Percentiles rank a stretch among this genome's conserved stretches.
phyloP scores from a whole-genome alignment of 2,329 filamentous ascomycete genomes.

The Neurospora sp. region DNA sequence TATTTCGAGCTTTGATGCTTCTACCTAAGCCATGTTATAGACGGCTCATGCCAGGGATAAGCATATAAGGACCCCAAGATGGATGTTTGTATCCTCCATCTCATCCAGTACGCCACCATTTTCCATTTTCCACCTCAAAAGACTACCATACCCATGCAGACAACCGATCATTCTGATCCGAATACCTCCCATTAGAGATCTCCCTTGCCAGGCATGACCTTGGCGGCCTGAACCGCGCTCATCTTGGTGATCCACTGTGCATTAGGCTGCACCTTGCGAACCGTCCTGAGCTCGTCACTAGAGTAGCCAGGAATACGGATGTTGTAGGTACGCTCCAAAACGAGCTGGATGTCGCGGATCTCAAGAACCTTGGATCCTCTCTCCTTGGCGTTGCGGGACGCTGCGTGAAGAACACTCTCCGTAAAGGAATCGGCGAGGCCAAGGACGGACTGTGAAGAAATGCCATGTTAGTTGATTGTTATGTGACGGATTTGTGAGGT shows the following conservation, averaged over 20 bases:
- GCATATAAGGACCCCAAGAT: background rate
- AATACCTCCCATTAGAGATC: slow-evolving; percentile 29
- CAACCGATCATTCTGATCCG: background rate
- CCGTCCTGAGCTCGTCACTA: slow-evolving; percentile 86
- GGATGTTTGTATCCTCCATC: background rate
- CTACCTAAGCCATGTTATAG: background rate
- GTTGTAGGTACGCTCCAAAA: slow-evolving; percentile 77
- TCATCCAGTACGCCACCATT: background rate
- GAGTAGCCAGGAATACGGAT: slow-evolving; percentile 91
- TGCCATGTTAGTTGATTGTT: slow-evolving; percentile 10
- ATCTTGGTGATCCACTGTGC: slow-evolving; percentile 92
- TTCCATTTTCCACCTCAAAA: background rate
- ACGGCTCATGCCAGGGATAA: background rate
- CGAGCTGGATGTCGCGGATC: slow-evolving; percentile 74
- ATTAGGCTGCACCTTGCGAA: slow-evolving; percentile 84
- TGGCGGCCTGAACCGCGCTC: slow-evolving; percentile 89
- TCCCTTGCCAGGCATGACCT: slow-evolving; percentile 58
- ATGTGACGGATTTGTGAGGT: background rate
- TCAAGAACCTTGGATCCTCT: slow-evolving; percentile 85
- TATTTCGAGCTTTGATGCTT: background rate
- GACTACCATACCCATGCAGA: background rate
- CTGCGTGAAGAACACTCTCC: slow-evolving; percentile 76
- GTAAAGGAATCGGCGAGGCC: slow-evolving; percentile 90
- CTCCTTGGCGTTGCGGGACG: slow-evolving; percentile 87
- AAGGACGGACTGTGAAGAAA: slow-evolving; percentile 53